phyloP scores from a whole-genome alignment of 352 stramenopile species.

The Plasmopara halstedii region DNA sequence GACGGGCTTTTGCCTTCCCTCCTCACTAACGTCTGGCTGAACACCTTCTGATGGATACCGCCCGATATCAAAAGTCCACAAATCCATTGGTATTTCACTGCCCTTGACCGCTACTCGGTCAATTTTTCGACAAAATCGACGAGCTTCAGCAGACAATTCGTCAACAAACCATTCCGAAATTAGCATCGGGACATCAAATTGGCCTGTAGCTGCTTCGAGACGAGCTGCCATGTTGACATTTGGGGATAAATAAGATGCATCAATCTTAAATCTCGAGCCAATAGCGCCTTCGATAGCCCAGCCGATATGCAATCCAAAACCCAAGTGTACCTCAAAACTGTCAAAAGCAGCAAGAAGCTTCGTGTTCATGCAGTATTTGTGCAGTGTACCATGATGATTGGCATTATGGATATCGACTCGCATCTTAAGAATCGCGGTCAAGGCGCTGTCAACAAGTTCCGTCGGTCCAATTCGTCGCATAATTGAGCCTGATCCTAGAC shows the following conservation, averaged over 20 bases:
- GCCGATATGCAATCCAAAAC: slow-evolving; percentile 96
- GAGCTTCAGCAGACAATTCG: slow-evolving; percentile 82
- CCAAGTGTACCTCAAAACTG: slow-evolving; percentile 90
- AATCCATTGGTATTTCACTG: slow-evolving; percentile 89
- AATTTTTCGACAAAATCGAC: slow-evolving; percentile 88
- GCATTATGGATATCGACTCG: slow-evolving; percentile 93
- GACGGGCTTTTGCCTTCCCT: slow-evolving; percentile 74
- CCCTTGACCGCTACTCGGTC: slow-evolving; percentile 96
- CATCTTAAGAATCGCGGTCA: slow-evolving; percentile 95
- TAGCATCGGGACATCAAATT: slow-evolving; percentile 94
- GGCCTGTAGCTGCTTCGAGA: slow-evolving; percentile 92
- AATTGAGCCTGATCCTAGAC: slow-evolving; percentile 31
- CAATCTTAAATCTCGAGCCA: slow-evolving; percentile 96
- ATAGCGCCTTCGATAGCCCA: slow-evolving; percentile 99
- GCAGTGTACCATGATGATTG: slow-evolving; percentile 74
- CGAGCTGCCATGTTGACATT: slow-evolving; percentile 97
- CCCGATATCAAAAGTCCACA: slow-evolving; percentile 93
- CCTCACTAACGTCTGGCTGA: slow-evolving; percentile 31
- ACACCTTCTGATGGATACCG: slow-evolving; percentile 62
- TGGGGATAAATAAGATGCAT: slow-evolving; percentile 96
- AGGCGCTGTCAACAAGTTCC: slow-evolving; percentile 90
- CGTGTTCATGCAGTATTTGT: slow-evolving; percentile 79
- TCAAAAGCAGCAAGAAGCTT: slow-evolving; percentile 81
- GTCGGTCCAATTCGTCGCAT: slow-evolving; percentile 47
- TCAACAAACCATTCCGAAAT: slow-evolving; percentile 94